These are phyloP conservation scores for Echeveria elegans DNA, from an alignment of 164 flowering plant genomes.

Conservation along the genomic window DNA sequence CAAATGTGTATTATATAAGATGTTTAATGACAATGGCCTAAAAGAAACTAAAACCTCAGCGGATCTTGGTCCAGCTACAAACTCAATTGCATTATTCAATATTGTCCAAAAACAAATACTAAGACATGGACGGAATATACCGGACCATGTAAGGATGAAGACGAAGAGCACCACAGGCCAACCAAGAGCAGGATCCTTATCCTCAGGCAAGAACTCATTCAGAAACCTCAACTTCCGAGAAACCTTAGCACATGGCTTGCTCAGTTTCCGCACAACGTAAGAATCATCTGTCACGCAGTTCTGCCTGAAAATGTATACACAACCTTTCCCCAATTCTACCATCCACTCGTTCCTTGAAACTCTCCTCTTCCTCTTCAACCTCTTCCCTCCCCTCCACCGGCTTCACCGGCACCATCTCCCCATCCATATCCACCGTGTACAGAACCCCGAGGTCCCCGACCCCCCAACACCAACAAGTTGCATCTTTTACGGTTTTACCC, in stretches of 20 bases:
- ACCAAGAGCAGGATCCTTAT: slow-evolving; percentile 72
- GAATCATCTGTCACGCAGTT: slow-evolving; percentile 60
- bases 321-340: slow-evolving; percentile 69
- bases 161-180: slow-evolving; percentile 80
- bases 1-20: slow-evolving; percentile 6
- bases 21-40: too few relatives aligned
- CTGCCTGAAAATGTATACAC: slow-evolving; percentile 64
- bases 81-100: background rate
- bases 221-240: slow-evolving; percentile 49
- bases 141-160: slow-evolving; percentile 51
- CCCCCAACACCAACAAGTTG: too few relatives aligned
- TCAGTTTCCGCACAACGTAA: slow-evolving; percentile 38
- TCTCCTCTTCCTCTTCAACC: background rate
- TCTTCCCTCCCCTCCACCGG: background rate
- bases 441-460: too few relatives aligned
- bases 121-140: slow-evolving; percentile 20
- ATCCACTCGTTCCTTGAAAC: slow-evolving; percentile 24
- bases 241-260: too few relatives aligned
- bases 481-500: too few relatives aligned
- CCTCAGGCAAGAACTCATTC: slow-evolving; percentile 94
- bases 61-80: background rate
- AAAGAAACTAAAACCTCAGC: background rate
- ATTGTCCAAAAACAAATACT: background rate
- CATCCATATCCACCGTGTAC: background rate
- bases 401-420: background rate